A percentile compares a stretch with the other conserved stretches of the same genome.
These are phyloP conservation scores for Sporothrix schenckii DNA, from an alignment of 2,329 filamentous ascomycete genomes.

Conservation along the genomic window DNA sequence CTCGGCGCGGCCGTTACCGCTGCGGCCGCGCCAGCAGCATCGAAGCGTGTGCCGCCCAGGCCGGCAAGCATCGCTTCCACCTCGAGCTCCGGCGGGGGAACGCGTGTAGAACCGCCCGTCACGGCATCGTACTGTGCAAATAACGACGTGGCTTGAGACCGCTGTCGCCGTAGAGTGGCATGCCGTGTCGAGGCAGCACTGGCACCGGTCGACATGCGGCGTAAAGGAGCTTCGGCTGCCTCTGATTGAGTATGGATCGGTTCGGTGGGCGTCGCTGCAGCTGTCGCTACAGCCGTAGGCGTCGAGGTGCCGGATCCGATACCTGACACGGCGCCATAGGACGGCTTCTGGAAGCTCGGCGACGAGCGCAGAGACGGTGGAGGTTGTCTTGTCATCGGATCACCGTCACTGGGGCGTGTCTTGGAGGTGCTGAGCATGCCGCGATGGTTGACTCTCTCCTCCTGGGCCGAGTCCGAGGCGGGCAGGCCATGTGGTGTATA, in stretches of 20 bases:
- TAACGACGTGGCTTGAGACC: constrained; percentile 34
- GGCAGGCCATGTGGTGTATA: constrained; percentile 29
- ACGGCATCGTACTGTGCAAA: constrained; percentile 34
- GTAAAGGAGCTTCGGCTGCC: background rate
- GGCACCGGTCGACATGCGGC: constrained; percentile 14
- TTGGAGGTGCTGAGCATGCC: constrained; percentile 31
- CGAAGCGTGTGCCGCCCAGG: constrained; percentile 47
- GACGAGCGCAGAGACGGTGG: constrained; percentile 42
- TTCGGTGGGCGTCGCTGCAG: constrained; percentile 5
- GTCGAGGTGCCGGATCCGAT: constrained; percentile 3
- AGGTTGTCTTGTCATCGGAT: constrained; percentile 39
- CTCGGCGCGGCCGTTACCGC: constrained; percentile 52
- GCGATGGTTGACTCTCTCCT: constrained; percentile 30
- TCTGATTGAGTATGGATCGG: background rate
- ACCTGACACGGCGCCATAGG: constrained; percentile 42
- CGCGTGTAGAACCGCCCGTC: constrained; percentile 36
- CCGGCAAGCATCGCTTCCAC: constrained; percentile 56
- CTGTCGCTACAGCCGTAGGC: background rate
- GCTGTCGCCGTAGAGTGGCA: constrained; percentile 32
- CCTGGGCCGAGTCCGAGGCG: constrained; percentile 10
- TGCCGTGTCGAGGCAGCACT: constrained; percentile 23
- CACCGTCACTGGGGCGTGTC: constrained; percentile 32
- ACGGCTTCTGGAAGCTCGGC: constrained; percentile 41
- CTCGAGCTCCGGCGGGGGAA: constrained; percentile 54
- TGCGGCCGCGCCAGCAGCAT: constrained; percentile 53